Base-by-base conservation (phyloP, 441 rosid species). In the Syzygium malaccense region DNA sequence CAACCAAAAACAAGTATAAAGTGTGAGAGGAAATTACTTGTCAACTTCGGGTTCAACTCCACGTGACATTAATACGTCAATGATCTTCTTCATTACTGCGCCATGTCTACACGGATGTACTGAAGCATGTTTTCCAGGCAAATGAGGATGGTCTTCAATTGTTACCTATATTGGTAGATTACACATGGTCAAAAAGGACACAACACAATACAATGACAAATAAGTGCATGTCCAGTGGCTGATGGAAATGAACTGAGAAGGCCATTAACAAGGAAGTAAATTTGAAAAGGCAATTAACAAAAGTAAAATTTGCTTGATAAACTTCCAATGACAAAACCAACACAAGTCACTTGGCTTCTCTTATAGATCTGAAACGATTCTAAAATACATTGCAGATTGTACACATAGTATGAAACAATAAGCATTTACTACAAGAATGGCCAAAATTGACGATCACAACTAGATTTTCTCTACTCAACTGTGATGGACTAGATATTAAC, bases 31-130 rank as follows among this genome's bases (percentile, higher is more conserved):
- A 87, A 28, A 48, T 92, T 92, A 97, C 99, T 96, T 97, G 92
- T 96, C 98, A 90, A 98, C 99, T 96, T 97, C 98, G 53, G 99
- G 99, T 92, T 98, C 99, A 75, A 97, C 99, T 68, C 99, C 99
- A 85, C 92, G 98, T 10, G 99, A 96, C 98, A 96, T 95, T 88
- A 96, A 89, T 56, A 97, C 98, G 91, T 97, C 99, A 89, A 97
- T 97, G 87, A 98, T 96, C 92, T 96, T 98, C 93, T 98, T 98
- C 99, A 97, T 98, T 58, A 98, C 99, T 79, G 99, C 99, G 30
- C 98, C 99, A 93, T 98, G 99, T 84, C 94, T 94, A 92, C 99
- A 98, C 49, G 99, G 99, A 93, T 97, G 99, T 55, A 98, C 96
- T 87, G 99, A 98, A 18, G 99, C 99, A 85, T 96, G 99, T 92